Evolutionary conservation across 1,139 yeast genomes (phyloP).

Genomic region (Suhomyces bolitotheri): DNA sequence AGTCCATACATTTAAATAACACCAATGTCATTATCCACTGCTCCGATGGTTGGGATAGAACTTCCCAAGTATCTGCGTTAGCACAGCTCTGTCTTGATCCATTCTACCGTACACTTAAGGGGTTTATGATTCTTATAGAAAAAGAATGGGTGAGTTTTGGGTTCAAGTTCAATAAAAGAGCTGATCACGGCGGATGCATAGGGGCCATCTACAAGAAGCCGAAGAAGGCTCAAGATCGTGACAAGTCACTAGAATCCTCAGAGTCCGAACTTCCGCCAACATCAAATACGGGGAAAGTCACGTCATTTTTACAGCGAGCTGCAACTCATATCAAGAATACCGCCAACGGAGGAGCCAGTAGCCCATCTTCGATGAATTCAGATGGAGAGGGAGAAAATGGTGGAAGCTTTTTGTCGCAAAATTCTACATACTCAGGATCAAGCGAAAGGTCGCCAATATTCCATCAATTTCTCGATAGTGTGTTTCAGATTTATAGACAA

Average conservation of each 20-base stretch:
- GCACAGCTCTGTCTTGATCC: slow-evolving; percentile 91
- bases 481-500: slow-evolving; percentile 74
- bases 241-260: slow-evolving; percentile 3
- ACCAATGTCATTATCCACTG: slow-evolving; percentile 89
- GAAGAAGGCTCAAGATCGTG: slow-evolving; percentile 15
- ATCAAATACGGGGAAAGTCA: slow-evolving; percentile 16
- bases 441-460: slow-evolving; percentile 78
- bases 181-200: slow-evolving; percentile 64
- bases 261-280: slow-evolving; percentile 2
- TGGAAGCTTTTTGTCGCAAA: slow-evolving; percentile 17
- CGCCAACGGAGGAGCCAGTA: slow-evolving; percentile 27
- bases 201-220: slow-evolving; percentile 37
- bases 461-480: slow-evolving; percentile 90
- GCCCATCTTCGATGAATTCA: slow-evolving; percentile 14
- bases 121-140: slow-evolving; percentile 81
- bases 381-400: slow-evolving; percentile 10
- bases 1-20: slow-evolving; percentile 76
- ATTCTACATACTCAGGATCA: slow-evolving; percentile 38
- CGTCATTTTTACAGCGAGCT: slow-evolving; percentile 42
- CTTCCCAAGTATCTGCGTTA: slow-evolving; percentile 83
- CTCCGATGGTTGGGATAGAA: slow-evolving; percentile 98
- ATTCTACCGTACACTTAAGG: slow-evolving; percentile 79
- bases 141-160: slow-evolving; percentile 97
- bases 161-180: slow-evolving; percentile 81
- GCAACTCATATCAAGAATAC: slow-evolving; percentile 45